phyloP scores from a whole-genome alignment of 2,329 filamentous ascomycete species.

The Aspergillus brasiliensis region DNA sequence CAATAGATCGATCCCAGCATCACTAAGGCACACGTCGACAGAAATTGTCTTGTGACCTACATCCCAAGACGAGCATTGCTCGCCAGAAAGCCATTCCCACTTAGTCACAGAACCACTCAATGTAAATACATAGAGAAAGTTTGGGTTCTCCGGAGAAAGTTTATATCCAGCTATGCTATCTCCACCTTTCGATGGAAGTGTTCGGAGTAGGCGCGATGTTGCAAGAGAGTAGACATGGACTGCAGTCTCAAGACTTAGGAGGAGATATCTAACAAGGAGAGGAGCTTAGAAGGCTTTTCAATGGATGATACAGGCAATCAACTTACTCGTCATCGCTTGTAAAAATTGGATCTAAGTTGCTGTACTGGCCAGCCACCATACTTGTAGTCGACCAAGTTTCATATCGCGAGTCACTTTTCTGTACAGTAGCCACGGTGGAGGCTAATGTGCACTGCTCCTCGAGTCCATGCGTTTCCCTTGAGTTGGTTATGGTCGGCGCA shows the following conservation, averaged over 20 bases:
- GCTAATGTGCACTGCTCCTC: background rate
- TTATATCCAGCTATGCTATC: slow-evolving; percentile 54
- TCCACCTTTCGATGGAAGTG: slow-evolving; percentile 60
- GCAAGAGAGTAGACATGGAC: slow-evolving; percentile 79
- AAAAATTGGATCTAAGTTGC: slow-evolving; percentile 59
- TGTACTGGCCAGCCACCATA: slow-evolving; percentile 58
- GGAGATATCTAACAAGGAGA: slow-evolving; percentile 60
- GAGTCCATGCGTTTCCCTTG: background rate
- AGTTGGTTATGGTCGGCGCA: background rate
- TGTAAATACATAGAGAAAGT: slow-evolving; percentile 58
- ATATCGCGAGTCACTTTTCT: slow-evolving; percentile 13
- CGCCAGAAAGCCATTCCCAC: slow-evolving; percentile 61
- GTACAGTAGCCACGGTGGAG: slow-evolving; percentile 4
- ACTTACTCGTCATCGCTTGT: slow-evolving; percentile 58
- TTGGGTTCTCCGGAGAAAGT: slow-evolving; percentile 53
- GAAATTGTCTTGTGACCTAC: slow-evolving; percentile 39
- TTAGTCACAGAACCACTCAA: slow-evolving; percentile 54
- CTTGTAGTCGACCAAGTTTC: slow-evolving; percentile 51
- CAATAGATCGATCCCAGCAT: slow-evolving; percentile 27
- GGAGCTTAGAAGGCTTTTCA: slow-evolving; percentile 1
- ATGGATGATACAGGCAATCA: background rate
- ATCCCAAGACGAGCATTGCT: slow-evolving; percentile 48
- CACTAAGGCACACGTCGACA: slow-evolving; percentile 25
- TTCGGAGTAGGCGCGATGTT: slow-evolving; percentile 77
- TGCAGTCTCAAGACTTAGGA: slow-evolving; percentile 72